phyloP scores from a whole-genome alignment of 495 filamentous ascomycete species.

The Parachaetomium inaequale region DNA sequence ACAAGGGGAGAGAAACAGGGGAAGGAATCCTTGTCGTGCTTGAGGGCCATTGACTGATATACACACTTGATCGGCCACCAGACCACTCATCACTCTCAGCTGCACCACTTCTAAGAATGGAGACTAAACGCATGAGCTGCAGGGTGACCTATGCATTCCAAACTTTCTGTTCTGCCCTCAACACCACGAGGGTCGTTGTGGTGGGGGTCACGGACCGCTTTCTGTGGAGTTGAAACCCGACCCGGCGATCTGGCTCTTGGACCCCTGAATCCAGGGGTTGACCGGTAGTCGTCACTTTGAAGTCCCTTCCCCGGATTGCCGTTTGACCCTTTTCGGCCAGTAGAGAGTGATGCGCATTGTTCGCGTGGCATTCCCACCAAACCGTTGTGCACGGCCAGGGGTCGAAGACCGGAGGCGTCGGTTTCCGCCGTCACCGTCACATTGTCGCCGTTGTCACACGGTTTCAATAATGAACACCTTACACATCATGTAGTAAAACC shows the following conservation, averaged over 20 bases:
- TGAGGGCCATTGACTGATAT: neutral
- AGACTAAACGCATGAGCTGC: neutral
- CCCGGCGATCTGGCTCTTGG: neutral
- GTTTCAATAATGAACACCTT: no score
- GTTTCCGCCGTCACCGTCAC: neutral
- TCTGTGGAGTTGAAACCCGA: neutral
- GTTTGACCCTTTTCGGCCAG: neutral
- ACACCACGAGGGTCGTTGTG: neutral
- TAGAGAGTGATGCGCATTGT: neutral
- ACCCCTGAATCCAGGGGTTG: neutral
- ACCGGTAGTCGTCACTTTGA: neutral
- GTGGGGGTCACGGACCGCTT: conserved; percentile 6
- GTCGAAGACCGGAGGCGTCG: neutral
- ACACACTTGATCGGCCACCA: neutral
- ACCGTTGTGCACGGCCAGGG: neutral
- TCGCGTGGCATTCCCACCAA: neutral
- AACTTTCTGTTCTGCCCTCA: neutral
- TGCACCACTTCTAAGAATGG: neutral
- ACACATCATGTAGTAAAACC: no score
- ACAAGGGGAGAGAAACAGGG: neutral
- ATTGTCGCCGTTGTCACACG: neutral
- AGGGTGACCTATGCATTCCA: neutral
- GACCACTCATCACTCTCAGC: neutral
- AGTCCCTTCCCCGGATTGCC: neutral
- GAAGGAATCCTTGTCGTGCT: neutral